Evolutionary conservation across 352 stramenopile genomes (phyloP).

Genomic region (Pythium dissotocum): DNA sequence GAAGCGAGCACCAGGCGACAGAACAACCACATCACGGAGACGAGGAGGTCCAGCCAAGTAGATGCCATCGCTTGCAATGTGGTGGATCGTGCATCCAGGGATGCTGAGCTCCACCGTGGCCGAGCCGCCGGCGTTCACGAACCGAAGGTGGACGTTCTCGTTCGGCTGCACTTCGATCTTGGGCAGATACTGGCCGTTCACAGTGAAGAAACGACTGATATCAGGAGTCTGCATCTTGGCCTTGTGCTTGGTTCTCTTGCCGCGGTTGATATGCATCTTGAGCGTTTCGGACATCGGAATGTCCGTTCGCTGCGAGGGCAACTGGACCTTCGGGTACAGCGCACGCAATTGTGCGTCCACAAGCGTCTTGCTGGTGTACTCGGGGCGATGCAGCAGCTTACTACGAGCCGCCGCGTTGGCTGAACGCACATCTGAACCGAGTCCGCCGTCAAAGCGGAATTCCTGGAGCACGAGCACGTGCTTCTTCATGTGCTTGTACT

Average conservation of each 20-base stretch:
- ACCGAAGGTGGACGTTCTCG: conserved; percentile 57
- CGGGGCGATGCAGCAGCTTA: conserved; percentile 41
- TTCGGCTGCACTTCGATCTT: conserved; percentile 53
- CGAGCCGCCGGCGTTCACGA: conserved; percentile 63
- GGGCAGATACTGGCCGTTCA: conserved; percentile 74
- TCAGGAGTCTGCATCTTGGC: conserved; percentile 20
- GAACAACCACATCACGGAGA: conserved; percentile 40
- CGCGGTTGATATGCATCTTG: conserved; percentile 22
- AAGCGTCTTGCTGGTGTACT: conserved; percentile 46
- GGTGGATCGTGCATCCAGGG: conserved; percentile 55
- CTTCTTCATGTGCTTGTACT: conserved; percentile 49
- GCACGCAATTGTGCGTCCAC: conserved; percentile 38
- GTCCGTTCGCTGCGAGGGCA: conserved; percentile 31
- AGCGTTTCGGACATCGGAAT: conserved; percentile 29
- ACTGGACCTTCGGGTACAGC: conserved; percentile 50
- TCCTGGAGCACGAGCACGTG: conserved; percentile 61
- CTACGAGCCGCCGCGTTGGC: conserved; percentile 54
- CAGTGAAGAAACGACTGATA: conserved; percentile 58
- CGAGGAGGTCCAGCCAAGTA: conserved; percentile 43
- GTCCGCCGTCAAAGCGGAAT: conserved; percentile 61
- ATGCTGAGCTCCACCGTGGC: conserved; percentile 58
- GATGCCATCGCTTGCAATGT: conserved; percentile 62
- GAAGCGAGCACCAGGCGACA: conserved; percentile 57
- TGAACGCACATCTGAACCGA: conserved; percentile 48
- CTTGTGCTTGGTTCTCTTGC: conserved; percentile 1